A percentile compares a stretch with the other conserved stretches of the same genome.
Conservation (phyloP, 176 grass and related monocot species). For the Oryza rufipogon region DNA sequence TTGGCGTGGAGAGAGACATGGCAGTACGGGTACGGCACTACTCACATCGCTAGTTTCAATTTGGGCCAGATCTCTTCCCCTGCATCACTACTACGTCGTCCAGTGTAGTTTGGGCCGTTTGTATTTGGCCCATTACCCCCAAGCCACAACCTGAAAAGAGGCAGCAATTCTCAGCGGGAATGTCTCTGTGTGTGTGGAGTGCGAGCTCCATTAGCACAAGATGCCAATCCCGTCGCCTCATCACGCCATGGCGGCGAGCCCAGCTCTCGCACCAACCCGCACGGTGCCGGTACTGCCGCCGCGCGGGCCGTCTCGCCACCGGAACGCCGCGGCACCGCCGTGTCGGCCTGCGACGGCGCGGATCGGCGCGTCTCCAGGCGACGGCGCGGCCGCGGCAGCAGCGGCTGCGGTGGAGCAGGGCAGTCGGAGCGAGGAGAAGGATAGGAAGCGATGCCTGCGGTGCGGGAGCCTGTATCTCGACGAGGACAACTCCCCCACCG, state of each 20-base stretch:
- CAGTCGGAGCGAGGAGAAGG: neutral
- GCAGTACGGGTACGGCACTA: no score
- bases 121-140: neutral
- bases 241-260: conserved; percentile 18
- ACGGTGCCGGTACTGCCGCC: neutral
- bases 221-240: neutral
- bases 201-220: neutral
- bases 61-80: neutral
- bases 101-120: no score
- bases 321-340: no score
- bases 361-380: neutral
- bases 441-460: conserved; percentile 61
- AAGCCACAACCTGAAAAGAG: neutral
- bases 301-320: neutral
- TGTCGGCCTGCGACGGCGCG: neutral
- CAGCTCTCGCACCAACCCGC: neutral
- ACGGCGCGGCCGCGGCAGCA: neutral
- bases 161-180: neutral
- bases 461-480: conserved; percentile 65
- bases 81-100: no score
- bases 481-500: conserved; percentile 57
- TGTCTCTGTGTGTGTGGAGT: no score
- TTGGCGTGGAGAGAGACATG: no score
- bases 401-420: neutral
- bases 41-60: neutral